Evolutionary conservation across 108 stramenopile species (phyloP).

Genomic region (Cyclotella atomus): DNA sequence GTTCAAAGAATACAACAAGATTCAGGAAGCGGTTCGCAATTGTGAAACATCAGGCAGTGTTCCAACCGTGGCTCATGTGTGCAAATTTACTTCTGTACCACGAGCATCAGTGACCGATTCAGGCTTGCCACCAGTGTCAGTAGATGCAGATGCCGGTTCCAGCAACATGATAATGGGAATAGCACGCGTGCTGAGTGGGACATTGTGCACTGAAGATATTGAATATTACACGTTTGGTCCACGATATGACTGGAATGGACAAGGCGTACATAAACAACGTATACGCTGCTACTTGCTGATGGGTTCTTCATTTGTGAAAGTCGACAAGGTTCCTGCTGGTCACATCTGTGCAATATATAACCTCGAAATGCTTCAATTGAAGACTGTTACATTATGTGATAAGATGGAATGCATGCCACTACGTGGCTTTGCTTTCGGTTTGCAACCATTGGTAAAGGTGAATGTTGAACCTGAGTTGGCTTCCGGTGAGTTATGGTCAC

Average conservation of each 20-base stretch:
- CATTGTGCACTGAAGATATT: conserved; percentile 59
- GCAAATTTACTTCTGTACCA: conserved; percentile 75
- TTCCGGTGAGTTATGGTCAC: conserved; percentile 39
- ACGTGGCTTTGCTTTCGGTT: conserved; percentile 67
- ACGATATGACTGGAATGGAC: conserved; percentile 51
- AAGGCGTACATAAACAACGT: conserved; percentile 38
- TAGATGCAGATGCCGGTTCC: conserved; percentile 28
- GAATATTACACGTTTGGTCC: conserved; percentile 80
- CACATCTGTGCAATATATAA: conserved; percentile 88
- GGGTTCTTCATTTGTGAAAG: conserved; percentile 85
- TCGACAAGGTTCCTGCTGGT: conserved; percentile 84
- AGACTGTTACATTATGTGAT: conserved; percentile 80
- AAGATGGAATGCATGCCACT: conserved; percentile 70
- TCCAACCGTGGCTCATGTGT: conserved; percentile 78
- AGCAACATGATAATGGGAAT: conserved; percentile 75
- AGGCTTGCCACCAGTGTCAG: conserved; percentile 28
- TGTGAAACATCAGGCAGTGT: conserved; percentile 57
- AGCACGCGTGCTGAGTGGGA: conserved; percentile 79
- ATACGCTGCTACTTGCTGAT: conserved; percentile 82
- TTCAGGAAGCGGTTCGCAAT: conserved; percentile 61
- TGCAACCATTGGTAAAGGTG: conserved; percentile 89
- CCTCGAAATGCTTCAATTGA: conserved; percentile 81
- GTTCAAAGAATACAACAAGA: conserved; percentile 40
- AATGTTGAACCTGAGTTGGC: conserved; percentile 82
- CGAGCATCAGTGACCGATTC: conserved; percentile 73